These are phyloP conservation scores for Tricholoma flavovirens DNA, from an alignment of 768 basidiomycete genomes.

Conservation along the genomic window DNA sequence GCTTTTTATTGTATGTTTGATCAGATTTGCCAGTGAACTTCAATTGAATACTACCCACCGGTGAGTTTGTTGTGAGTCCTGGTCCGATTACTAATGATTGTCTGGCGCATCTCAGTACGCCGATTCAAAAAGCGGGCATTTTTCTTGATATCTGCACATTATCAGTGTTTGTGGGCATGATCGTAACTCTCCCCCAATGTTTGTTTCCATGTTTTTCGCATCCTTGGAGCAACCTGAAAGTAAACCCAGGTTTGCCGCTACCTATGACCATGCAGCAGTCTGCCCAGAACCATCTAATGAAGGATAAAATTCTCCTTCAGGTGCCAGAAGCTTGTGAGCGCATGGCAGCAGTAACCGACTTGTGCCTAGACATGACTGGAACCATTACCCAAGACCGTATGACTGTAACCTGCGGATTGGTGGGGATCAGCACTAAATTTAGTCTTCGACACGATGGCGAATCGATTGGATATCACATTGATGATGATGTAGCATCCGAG, in stretches of 20 bases:
- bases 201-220: background rate
- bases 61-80: background rate
- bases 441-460: constrained; percentile 48
- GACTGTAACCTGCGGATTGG: constrained; percentile 81
- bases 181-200: background rate
- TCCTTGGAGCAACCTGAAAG: background rate
- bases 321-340: background rate
- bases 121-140: background rate
- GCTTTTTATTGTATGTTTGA: background rate
- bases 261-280: background rate
- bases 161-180: background rate
- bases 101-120: background rate
- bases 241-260: background rate
- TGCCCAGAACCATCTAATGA: background rate
- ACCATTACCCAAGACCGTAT: constrained; percentile 76
- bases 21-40: background rate
- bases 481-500: background rate
- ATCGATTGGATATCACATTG: background rate
- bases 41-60: background rate
- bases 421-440: constrained; percentile 75
- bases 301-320: background rate
- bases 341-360: background rate
- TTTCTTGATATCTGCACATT: background rate
- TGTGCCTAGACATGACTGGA: constrained; percentile 74
- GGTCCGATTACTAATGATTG: background rate